phyloP scores from a whole-genome alignment of 1,139 yeast genomes.

The Pichia sp. region DNA sequence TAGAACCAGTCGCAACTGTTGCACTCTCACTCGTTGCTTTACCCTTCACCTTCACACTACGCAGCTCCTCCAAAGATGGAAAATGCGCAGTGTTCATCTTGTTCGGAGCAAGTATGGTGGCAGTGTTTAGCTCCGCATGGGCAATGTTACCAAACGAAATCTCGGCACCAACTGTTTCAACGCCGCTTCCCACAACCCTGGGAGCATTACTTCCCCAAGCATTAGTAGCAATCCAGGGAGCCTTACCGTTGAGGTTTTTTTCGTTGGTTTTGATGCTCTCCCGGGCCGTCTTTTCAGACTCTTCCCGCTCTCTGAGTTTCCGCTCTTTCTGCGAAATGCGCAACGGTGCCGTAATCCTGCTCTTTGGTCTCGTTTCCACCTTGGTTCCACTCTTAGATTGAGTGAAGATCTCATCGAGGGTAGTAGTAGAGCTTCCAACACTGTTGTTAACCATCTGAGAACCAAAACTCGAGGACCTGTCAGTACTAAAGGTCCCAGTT shows the following conservation, averaged over 20 bases:
- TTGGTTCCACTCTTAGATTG: slow-evolving; percentile 7
- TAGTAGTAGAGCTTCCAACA: neutral
- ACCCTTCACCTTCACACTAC: slow-evolving; percentile 9
- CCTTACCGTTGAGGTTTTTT: neutral
- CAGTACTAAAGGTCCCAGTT: neutral
- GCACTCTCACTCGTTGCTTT: neutral
- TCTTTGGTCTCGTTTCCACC: slow-evolving; percentile 6
- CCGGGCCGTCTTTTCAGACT: slow-evolving; percentile 33
- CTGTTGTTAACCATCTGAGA: neutral
- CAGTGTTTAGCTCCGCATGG: slow-evolving; percentile 13
- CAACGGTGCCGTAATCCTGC: slow-evolving; percentile 9
- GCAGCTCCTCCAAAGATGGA: slow-evolving; percentile 20
- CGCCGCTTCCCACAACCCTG: slow-evolving; percentile 9
- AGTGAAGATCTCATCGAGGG: slow-evolving; percentile 16
- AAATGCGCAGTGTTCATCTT: slow-evolving; percentile 20
- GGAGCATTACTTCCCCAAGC: slow-evolving; percentile 18
- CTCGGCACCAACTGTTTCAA: neutral
- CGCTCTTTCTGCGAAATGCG: slow-evolving; percentile 30
- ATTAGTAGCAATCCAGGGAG: slow-evolving; percentile 10
- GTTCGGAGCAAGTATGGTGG: slow-evolving; percentile 19
- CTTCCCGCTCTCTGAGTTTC: slow-evolving; percentile 39
- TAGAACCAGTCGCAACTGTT: neutral
- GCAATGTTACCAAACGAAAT: neutral
- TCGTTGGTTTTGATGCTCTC: neutral
- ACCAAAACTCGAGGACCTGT: neutral